Conservation (phyloP, 345 rosid species). For the Isatis tinctoria region DNA sequence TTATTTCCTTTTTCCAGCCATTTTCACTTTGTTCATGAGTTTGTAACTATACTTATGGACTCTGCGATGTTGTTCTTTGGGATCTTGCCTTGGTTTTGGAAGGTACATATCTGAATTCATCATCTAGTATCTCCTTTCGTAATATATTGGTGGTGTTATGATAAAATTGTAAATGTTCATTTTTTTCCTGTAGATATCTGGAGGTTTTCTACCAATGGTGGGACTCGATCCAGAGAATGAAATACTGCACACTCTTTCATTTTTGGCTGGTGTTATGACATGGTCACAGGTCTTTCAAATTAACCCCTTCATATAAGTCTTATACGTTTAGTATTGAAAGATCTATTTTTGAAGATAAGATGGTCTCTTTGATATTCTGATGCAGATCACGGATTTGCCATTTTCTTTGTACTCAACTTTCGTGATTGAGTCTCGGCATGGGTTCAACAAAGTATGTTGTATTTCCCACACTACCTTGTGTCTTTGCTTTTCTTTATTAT, state of each 20-base stretch:
- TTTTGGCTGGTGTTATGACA: constrained; percentile 84
- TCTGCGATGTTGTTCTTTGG: constrained; percentile 91
- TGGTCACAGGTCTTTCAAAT: constrained; percentile 82
- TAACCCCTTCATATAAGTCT: background rate
- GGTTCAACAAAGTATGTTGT: constrained; percentile 82
- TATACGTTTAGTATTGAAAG: background rate
- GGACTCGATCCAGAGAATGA: constrained; percentile 84
- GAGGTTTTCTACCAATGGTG: constrained; percentile 51
- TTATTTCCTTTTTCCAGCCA: constrained; percentile 46
- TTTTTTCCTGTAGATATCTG: constrained; percentile 54
- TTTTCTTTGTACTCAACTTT: constrained; percentile 96
- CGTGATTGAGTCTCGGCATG: constrained; percentile 96
- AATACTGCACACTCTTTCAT: constrained; percentile 82
- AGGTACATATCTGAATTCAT: constrained; percentile 43
- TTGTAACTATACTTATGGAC: constrained; percentile 83
- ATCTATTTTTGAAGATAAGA: background rate
- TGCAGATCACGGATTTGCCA: constrained; percentile 95
- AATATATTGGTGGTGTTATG: background rate
- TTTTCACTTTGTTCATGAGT: constrained; percentile 87
- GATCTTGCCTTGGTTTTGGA: constrained; percentile 96
- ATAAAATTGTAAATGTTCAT: constrained; percentile 8
- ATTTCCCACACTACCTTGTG: constrained; percentile 13
- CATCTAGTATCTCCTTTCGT: background rate
- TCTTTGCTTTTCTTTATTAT: background rate
- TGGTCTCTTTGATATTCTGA: constrained; percentile 19